Percentiles rank a stretch among this genome's conserved stretches.
Conservation (phyloP, 352 stramenopile species). For the Pythium utonaiense region DNA sequence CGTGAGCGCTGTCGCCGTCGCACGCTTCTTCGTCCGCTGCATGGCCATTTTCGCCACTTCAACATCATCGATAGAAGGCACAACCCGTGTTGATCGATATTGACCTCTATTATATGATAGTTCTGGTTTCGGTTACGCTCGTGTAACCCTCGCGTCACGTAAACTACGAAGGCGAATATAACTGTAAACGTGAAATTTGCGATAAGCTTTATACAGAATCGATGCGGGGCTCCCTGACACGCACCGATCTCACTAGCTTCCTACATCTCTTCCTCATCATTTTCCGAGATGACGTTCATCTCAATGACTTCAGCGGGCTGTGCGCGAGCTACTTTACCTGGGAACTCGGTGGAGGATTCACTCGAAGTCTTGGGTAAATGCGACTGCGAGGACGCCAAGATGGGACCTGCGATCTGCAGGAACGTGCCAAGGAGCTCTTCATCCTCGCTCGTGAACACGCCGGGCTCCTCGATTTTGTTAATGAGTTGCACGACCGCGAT, state of each 20-base stretch:
- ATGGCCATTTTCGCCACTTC: slow-evolving; percentile 2
- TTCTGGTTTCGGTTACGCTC: neutral
- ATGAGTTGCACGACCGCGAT: slow-evolving; percentile 89
- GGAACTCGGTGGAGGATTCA: slow-evolving; percentile 57
- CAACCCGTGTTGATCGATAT: neutral
- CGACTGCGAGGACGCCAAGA: slow-evolving; percentile 84
- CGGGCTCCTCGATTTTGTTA: slow-evolving; percentile 75
- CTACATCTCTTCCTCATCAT: slow-evolving; percentile 66
- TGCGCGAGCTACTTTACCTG: slow-evolving; percentile 39
- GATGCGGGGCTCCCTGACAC: too few species aligned
- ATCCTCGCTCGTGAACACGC: slow-evolving; percentile 83
- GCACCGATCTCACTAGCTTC: too few species aligned
- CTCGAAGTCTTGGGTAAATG: slow-evolving; percentile 58
- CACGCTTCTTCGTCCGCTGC: neutral
- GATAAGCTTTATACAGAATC: neutral
- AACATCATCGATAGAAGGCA: neutral
- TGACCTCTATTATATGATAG: neutral
- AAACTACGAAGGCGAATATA: slow-evolving; percentile 1
- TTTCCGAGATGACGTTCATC: slow-evolving; percentile 82
- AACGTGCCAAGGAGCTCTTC: slow-evolving; percentile 86
- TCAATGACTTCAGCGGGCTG: slow-evolving; percentile 49
- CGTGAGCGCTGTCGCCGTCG: neutral
- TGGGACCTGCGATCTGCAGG: slow-evolving; percentile 84
- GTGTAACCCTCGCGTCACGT: neutral
- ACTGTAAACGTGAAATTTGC: neutral